Conservation (phyloP, 139 green algal species). For the Picochlorum sp. region DNA sequence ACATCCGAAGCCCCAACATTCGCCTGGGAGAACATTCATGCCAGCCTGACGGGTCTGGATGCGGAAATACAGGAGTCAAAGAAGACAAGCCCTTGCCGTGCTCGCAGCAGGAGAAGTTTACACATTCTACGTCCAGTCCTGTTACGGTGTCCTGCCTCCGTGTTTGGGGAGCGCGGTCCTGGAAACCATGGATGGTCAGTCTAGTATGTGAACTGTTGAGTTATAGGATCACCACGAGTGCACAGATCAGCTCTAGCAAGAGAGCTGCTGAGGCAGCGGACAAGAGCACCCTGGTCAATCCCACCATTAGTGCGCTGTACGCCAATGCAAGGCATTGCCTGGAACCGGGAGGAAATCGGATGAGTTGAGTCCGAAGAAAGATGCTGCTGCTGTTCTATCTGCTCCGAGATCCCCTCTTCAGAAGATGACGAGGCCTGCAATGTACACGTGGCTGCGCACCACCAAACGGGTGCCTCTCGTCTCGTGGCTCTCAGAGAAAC, state of each 20-base stretch:
- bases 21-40: not conserved
- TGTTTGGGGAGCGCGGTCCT: constrained; percentile 36
- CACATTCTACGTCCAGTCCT: constrained; percentile 62
- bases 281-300: not conserved
- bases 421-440: not conserved
- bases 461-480: constrained; percentile 5
- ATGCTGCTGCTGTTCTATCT: constrained; percentile 1
- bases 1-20: not conserved
- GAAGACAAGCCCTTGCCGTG: constrained; percentile 26
- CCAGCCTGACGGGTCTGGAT: not conserved
- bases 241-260: not conserved
- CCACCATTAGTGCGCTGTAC: constrained; percentile 14
- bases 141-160: constrained; percentile 58
- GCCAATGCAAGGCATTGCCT: constrained; percentile 13
- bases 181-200: constrained; percentile 48
- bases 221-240: constrained; percentile 10
- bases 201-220: constrained; percentile 42
- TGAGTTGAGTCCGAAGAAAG: constrained; percentile 15
- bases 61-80: constrained; percentile 1
- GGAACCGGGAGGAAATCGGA: constrained; percentile 8
- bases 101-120: constrained; percentile 54
- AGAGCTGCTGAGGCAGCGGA: constrained; percentile 8
- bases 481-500: not conserved
- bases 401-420: constrained; percentile 13
- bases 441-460: not conserved